Conservation (phyloP, 768 basidiomycete genomes). For the Panaeolus cyanescens region DNA sequence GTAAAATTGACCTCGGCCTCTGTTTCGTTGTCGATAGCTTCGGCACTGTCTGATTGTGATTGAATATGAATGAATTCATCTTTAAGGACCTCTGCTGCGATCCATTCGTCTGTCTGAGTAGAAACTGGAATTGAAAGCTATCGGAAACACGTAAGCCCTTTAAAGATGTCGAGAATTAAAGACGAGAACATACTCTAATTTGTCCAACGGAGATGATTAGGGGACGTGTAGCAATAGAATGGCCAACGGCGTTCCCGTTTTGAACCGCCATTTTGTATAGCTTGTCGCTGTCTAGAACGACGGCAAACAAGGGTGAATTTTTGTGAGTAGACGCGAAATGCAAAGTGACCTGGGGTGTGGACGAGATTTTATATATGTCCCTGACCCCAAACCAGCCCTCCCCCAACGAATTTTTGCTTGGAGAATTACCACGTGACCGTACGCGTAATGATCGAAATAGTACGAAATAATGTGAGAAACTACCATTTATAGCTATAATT, state of each 20-base stretch:
- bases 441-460: slow-evolving; percentile 17
- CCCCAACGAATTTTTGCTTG: slow-evolving; percentile 47
- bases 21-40: slow-evolving; percentile 51
- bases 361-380: slow-evolving; percentile 37
- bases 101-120: slow-evolving; percentile 83
- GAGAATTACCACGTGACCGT: slow-evolving; percentile 32
- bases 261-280: slow-evolving; percentile 38
- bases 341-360: slow-evolving; percentile 18
- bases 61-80: slow-evolving; percentile 82
- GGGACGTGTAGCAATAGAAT: slow-evolving; percentile 47
- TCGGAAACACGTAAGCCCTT: slow-evolving; percentile 6
- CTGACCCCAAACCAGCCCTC: slow-evolving; percentile 42
- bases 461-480: neutral
- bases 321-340: slow-evolving; percentile 25
- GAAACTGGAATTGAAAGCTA: slow-evolving; percentile 89
- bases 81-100: slow-evolving; percentile 86
- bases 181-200: slow-evolving; percentile 48
- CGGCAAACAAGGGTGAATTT: slow-evolving; percentile 21
- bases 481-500: neutral
- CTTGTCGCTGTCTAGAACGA: slow-evolving; percentile 23
- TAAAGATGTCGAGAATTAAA: slow-evolving; percentile 9
- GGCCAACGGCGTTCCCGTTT: slow-evolving; percentile 37
- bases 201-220: slow-evolving; percentile 47
- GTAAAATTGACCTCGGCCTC: slow-evolving; percentile 78
- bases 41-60: slow-evolving; percentile 53